phyloP scores from a whole-genome alignment of 805 yeast genomes.

The Hanseniaspora vineae region DNA sequence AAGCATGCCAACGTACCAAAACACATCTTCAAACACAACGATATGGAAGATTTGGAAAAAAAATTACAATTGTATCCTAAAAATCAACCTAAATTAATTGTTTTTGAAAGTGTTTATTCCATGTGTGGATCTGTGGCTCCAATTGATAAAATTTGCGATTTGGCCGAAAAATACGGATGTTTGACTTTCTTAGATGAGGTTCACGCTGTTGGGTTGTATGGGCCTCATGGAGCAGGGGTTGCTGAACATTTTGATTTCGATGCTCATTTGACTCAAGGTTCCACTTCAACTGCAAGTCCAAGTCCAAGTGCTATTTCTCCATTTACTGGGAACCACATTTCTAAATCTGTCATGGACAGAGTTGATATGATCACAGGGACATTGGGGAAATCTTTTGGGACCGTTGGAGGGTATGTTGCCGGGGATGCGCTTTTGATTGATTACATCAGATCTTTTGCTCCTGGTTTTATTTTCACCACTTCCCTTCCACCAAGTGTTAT shows the following conservation, averaged over 20 bases:
- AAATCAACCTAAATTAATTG: slow-evolving; percentile 86
- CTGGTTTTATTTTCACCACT: slow-evolving; percentile 96
- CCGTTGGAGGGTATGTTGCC: slow-evolving; percentile 96
- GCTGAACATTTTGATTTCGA: slow-evolving; percentile 93
- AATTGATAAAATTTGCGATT: slow-evolving; percentile 79
- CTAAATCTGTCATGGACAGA: slow-evolving; percentile 65
- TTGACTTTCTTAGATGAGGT: slow-evolving; percentile 95
- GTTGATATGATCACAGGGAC: slow-evolving; percentile 96
- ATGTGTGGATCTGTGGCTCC: slow-evolving; percentile 98
- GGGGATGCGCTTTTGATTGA: slow-evolving; percentile 74
- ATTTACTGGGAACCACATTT: too few relatives aligned
- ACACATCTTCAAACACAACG: slow-evolving; percentile 85
- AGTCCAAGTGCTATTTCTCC: slow-evolving; percentile 4
- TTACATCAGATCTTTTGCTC: slow-evolving; percentile 93
- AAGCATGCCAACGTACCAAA: slow-evolving; percentile 79
- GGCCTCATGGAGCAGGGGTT: slow-evolving; percentile 99
- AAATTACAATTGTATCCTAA: slow-evolving; percentile 69
- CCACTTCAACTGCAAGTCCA: slow-evolving; percentile 33
- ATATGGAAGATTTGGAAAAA: slow-evolving; percentile 70
- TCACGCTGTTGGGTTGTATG: slow-evolving; percentile 97
- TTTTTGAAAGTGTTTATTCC: slow-evolving; percentile 93
- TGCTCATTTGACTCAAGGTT: slow-evolving; percentile 59
- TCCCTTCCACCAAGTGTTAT: slow-evolving; percentile 93
- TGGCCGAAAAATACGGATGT: slow-evolving; percentile 97
- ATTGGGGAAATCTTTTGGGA: slow-evolving; percentile 91